Conservation (phyloP, 2,329 filamentous ascomycete genomes). For the Parascedosporium putredinis region DNA sequence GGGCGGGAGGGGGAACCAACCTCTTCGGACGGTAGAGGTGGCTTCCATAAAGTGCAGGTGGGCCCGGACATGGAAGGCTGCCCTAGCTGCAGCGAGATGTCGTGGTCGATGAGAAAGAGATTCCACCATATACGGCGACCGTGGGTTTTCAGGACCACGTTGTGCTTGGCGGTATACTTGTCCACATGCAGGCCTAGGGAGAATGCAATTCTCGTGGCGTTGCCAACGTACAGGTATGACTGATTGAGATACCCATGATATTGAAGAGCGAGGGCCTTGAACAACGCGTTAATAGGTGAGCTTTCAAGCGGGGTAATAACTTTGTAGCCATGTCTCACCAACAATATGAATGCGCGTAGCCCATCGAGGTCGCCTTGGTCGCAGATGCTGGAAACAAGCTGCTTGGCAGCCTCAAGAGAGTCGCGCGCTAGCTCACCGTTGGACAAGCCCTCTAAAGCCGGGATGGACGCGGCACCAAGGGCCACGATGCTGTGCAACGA, state of each 20-base stretch:
- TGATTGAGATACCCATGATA: background rate
- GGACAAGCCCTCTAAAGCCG: background rate
- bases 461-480: background rate
- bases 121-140: background rate
- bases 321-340: background rate
- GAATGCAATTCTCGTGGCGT: background rate
- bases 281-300: too few relatives aligned
- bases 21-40: too few relatives aligned
- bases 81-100: background rate
- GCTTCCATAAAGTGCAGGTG: too few relatives aligned
- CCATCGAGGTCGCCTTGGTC: background rate
- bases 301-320: background rate
- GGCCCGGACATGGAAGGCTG: background rate
- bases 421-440: background rate
- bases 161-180: background rate
- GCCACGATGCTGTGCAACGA: background rate
- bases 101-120: background rate
- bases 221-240: background rate
- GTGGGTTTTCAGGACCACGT: background rate
- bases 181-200: background rate
- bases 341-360: background rate
- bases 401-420: background rate
- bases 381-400: background rate
- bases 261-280: background rate
- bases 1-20: too few relatives aligned